Conservation (phyloP, 257 asterid genomes). For the Scutellaria baicalensis region DNA sequence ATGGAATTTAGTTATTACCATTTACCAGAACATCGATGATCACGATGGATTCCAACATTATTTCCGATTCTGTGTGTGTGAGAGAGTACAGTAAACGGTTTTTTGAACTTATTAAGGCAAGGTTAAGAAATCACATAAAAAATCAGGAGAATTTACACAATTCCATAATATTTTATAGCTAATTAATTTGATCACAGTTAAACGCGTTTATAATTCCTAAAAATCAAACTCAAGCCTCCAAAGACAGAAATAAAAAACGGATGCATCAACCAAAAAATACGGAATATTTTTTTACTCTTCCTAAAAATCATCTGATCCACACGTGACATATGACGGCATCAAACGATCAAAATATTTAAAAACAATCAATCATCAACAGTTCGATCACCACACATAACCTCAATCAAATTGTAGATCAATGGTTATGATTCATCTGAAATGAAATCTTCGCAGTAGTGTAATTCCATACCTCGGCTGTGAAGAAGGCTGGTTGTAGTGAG, state of each 20-base stretch:
- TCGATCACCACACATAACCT: background rate
- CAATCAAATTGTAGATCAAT: background rate
- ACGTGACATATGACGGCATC: background rate
- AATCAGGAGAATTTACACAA: background rate
- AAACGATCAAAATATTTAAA: background rate
- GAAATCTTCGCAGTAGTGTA: background rate
- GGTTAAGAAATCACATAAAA: background rate
- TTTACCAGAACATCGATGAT: background rate
- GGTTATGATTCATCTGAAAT: background rate
- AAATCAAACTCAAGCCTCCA: background rate
- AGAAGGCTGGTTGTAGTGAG: constrained; percentile 64
- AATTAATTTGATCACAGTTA: background rate
- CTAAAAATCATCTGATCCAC: background rate
- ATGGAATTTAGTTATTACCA: background rate
- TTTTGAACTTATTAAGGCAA: background rate
- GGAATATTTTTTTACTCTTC: background rate
- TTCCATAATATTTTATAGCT: background rate
- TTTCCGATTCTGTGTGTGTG: background rate
- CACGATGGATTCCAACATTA: background rate
- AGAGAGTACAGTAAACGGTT: background rate
- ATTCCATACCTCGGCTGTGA: constrained; percentile 62
- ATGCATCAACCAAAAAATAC: background rate
- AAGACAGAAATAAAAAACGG: background rate
- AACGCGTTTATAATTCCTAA: background rate
- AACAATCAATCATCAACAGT: background rate